Base-by-base conservation (phyloP, 495 filamentous ascomycete genomes). In the Tricharina praecox region DNA sequence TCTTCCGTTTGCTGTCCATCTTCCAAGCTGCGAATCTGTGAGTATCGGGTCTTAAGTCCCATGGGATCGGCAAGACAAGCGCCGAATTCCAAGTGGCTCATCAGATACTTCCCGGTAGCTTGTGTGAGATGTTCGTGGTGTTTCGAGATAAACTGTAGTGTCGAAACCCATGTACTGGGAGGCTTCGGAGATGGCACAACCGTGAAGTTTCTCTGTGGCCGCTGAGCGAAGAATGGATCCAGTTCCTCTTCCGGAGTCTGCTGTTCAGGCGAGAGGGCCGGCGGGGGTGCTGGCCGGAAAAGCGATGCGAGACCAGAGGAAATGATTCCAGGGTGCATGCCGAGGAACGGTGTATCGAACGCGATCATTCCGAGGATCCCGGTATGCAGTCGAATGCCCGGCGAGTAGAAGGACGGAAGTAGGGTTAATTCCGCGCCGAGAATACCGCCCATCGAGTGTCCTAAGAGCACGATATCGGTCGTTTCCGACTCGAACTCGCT, bases 401-500 rank as follows among this genome's bases (percentile, higher is more conserved):
- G 18, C 60, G 32, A 49, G 10, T 59, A 69, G 16, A 35, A n/a
- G 9, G 32, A 52, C 50, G 66, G 71, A 50, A 82, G 62, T 28
- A 93, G 66, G 0, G 73, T 79, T 10, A 92, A 72, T 47, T 96
- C 88, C 2, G 85, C 82, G 15, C 78, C 71, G 5, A 96, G 52
- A 19, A 96, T 67, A 1, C 88, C 88, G 16, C 88, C 88, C 73
- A 96, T 85, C 43, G 82, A 87, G 59, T 95, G 88, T 0, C 88
- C 88, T 0, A 94, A 65, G 7, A 95, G 64, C 34, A 96, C 67
- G 3, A 94, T 69, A 66, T 95, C 88, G 3, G 84, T 82, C 18
- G 67, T 72, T 4, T 68, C 63, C 9, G 75, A 72, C 59, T 90
- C 81, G 55, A 93, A 81, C 1, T 83, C 82, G 33, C 73, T 67